Percentiles rank a stretch among this genome's conserved stretches.
These are phyloP conservation scores for Hypericum androsaemum DNA, from an alignment of 345 rosid genomes.

Conservation along the genomic window DNA sequence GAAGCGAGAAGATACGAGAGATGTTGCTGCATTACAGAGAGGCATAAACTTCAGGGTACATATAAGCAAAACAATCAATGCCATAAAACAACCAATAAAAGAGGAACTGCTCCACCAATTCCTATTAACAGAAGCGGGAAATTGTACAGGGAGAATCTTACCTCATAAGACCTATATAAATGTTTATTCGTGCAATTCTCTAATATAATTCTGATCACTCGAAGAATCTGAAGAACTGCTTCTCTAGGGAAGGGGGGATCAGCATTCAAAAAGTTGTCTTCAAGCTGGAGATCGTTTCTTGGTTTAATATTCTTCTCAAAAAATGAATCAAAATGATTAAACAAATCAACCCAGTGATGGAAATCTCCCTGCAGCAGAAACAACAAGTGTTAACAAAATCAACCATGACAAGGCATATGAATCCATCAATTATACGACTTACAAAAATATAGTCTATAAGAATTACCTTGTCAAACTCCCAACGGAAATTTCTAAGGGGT, in stretches of 20 bases:
- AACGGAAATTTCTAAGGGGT: conserved; percentile 63
- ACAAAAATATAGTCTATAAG: conserved; percentile 3
- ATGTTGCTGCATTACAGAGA: conserved; percentile 63
- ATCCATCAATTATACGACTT: not conserved
- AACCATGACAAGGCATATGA: not conserved
- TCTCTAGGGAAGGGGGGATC: conserved; percentile 78
- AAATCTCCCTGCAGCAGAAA: conserved; percentile 72
- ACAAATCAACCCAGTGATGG: conserved; percentile 97
- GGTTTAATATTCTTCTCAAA: conserved; percentile 81
- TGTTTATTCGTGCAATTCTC: conserved; percentile 95
- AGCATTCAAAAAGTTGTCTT: conserved; percentile 56
- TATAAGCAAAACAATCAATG: not conserved
- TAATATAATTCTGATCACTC: conserved; percentile 78
- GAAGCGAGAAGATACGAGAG: conserved; percentile 86
- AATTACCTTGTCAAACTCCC: conserved; percentile 90
- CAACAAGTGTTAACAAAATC: conserved; percentile 13
- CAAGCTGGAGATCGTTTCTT: conserved; percentile 79
- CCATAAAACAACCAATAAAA: not conserved
- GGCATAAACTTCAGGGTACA: not conserved
- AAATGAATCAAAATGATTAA: conserved; percentile 83
- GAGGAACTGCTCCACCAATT: not conserved
- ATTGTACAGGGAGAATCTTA: conserved; percentile 21
- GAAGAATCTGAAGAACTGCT: conserved; percentile 84
- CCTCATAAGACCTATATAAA: conserved; percentile 89
- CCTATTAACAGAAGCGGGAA: not conserved